Base-by-base conservation (phyloP, 495 filamentous ascomycete species). In the Penicillium subrubescens region DNA sequence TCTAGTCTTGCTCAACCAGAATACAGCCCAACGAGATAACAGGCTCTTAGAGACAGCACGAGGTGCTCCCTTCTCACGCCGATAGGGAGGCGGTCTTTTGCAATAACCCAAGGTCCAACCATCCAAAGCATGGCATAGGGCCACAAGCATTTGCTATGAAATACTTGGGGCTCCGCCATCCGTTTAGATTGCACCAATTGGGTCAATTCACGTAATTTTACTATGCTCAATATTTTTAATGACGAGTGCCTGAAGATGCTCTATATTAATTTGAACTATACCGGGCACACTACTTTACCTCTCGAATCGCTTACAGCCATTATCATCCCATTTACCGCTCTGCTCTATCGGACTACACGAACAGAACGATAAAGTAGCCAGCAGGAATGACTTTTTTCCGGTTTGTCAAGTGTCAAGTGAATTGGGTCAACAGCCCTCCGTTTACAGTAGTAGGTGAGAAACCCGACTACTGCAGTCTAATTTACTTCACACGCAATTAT, bases 211-310 rank as follows among this genome's bases (percentile, higher is more conserved):
- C n/a, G n/a, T n/a, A n/a, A n/a, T n/a, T n/a, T n/a, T n/a, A n/a
- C n/a, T n/a, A n/a, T n/a, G n/a, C n/a, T 53, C 50, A 53, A 51
- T 51, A 51, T 51, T 51, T 51, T 23, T 51, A 51, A 51, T 51
- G 48, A 27, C 48, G 27, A 27, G 48, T 51, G 48, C 48, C 48
- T 51, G 48, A 51, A 51, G 48, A 27, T 27, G 19, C 48, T 51
- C 48, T 51, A 51, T 27, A 51, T 51, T 51, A 51, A 51, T 51
- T 51, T 51, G 48, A 51, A 51, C 48, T 51, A 51, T 51, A 51
- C 48, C 11, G 5, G 21, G 48, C 27, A 51, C 11, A 51, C 48
- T 51, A 51, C 48, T n/a, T 51, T 51, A 51, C 48, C 21, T 51
- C 21, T 51, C 48, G 19, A 25, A 51, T 51, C 27, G 48, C 48